phyloP scores from a whole-genome alignment of 345 rosid genomes.

The Psidium friedrichsthalianum region DNA sequence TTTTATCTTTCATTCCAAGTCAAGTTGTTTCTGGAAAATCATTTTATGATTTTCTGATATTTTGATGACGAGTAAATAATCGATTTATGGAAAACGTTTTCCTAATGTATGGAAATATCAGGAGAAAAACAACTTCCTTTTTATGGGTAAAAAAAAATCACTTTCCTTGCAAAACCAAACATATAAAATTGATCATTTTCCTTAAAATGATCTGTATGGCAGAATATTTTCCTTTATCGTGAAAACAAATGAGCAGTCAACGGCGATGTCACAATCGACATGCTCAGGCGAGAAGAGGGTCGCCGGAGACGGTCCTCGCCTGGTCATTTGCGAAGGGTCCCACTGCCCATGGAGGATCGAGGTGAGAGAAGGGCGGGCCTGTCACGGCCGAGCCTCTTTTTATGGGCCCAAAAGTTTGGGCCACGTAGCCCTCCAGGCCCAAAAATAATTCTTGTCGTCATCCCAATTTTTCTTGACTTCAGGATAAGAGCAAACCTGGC shows the following conservation, averaged over 20 bases:
- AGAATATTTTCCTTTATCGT: too few species aligned
- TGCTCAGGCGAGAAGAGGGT: background rate
- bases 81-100: background rate
- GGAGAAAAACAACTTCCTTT: fast-evolving
- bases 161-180: background rate
- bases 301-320: background rate
- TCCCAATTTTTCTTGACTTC: background rate
- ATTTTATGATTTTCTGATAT: background rate
- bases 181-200: background rate
- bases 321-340: background rate
- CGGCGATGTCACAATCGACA: background rate
- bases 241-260: background rate
- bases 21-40: fast-evolving
- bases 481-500: background rate
- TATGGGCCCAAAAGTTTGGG: background rate
- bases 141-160: background rate
- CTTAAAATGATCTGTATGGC: background rate
- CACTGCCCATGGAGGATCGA: background rate
- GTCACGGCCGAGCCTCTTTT: background rate
- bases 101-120: background rate
- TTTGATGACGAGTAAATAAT: background rate
- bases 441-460: background rate
- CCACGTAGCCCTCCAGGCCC: background rate
- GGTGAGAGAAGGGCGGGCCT: background rate
- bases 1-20: background rate